Conservation (phyloP, 208 protist genomes). For the Zelonia costaricensis region DNA sequence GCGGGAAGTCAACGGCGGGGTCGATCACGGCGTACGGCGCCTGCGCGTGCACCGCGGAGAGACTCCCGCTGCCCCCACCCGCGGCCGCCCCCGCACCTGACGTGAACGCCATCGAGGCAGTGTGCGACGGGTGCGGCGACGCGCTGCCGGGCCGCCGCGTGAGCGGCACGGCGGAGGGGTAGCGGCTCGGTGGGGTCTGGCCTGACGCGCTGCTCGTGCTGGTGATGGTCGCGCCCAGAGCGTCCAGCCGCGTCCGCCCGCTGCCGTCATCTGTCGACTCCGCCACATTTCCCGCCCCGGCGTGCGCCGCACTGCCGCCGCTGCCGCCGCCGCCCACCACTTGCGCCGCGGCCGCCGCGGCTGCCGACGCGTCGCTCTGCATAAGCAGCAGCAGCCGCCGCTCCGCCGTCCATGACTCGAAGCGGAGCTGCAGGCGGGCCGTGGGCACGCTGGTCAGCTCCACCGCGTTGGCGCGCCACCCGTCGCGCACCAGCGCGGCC, state of each 20-base stretch:
- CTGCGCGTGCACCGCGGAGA: not conserved
- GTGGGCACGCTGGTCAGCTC: constrained; percentile 76
- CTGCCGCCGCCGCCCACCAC: not conserved
- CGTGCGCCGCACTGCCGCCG: not conserved
- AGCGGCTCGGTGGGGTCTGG: not conserved
- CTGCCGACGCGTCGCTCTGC: not conserved
- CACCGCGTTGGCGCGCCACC: constrained; percentile 53
- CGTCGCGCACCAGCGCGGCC: constrained; percentile 56
- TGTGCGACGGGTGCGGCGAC: too few relatives aligned
- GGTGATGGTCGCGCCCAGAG: too few relatives aligned
- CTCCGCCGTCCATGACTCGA: constrained; percentile 74
- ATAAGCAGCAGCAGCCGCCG: constrained; percentile 27
- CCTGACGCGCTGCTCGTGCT: too few relatives aligned
- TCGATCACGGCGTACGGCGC: constrained; percentile 71
- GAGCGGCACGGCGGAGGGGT: not conserved
- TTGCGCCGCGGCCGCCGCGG: not conserved
- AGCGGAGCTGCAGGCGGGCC: constrained; percentile 66
- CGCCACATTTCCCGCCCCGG: not conserved
- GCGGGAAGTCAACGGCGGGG: constrained; percentile 64
- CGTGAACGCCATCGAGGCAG: too few relatives aligned
- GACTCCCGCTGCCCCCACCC: not conserved
- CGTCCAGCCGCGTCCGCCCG: too few relatives aligned
- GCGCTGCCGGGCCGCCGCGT: not conserved
- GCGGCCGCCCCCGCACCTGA: too few relatives aligned
- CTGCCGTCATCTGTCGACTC: too few relatives aligned